A percentile compares a stretch with the other conserved stretches of the same genome.
Evolutionary conservation across 2,329 filamentous ascomycete species (phyloP).

Genomic region (Colletotrichum sp.): DNA sequence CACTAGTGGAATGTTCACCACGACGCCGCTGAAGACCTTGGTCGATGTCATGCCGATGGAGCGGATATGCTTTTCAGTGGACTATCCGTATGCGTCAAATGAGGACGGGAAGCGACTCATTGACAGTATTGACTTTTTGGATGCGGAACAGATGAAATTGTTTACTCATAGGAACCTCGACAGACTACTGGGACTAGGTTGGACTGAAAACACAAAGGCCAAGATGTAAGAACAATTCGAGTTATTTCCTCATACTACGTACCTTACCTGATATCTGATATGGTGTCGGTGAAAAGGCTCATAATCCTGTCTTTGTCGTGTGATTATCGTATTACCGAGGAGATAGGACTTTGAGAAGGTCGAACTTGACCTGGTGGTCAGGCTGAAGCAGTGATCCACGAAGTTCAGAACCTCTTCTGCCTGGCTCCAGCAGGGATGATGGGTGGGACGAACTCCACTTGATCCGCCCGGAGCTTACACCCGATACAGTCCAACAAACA

Average conservation of each 20-base stretch:
- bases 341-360: background rate
- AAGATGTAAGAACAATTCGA: background rate
- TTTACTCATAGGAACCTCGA: background rate
- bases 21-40: background rate
- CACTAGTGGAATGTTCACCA: background rate
- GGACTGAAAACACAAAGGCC: background rate
- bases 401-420: background rate
- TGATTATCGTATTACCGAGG: accelerated
- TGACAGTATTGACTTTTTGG: background rate
- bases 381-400: background rate
- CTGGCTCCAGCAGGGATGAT: background rate
- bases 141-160: background rate
- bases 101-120: background rate
- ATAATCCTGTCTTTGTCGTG: accelerated
- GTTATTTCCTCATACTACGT: accelerated
- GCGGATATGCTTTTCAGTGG: background rate
- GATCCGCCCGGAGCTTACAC: background rate
- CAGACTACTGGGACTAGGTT: background rate
- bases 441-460: background rate
- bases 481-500: background rate
- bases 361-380: accelerated
- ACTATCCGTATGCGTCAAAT: background rate
- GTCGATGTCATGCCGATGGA: background rate
- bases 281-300: background rate
- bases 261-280: accelerated